Evolutionary conservation across 2,329 filamentous ascomycete genomes (phyloP).

Genomic region (Mariannaea elegans): DNA sequence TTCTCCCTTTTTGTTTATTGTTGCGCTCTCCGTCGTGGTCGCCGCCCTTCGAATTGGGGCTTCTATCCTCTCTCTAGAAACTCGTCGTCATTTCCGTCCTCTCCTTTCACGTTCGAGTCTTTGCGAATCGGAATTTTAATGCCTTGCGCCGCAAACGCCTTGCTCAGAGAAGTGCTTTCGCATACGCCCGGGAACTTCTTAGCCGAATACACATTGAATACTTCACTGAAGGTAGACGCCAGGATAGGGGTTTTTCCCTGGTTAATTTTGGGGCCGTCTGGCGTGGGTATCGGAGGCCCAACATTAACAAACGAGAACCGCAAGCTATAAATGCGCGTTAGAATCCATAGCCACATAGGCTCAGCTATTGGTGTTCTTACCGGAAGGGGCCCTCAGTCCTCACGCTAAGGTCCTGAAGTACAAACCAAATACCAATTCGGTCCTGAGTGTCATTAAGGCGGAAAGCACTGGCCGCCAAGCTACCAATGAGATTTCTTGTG

Average conservation of each 20-base stretch:
- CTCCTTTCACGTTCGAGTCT: slow-evolving; percentile 69
- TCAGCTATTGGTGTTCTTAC: slow-evolving; percentile 55
- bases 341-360: not conserved
- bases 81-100: slow-evolving; percentile 62
- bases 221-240: slow-evolving; percentile 84
- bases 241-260: slow-evolving; percentile 82
- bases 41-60: not conserved
- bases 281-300: slow-evolving; percentile 55
- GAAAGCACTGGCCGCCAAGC: slow-evolving; percentile 87
- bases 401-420: slow-evolving; percentile 93
- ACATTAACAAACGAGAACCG: slow-evolving; percentile 86
- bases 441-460: slow-evolving; percentile 80
- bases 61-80: slow-evolving; percentile 18
- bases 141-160: slow-evolving; percentile 90
- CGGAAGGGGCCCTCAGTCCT: slow-evolving; percentile 91
- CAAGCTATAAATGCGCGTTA: slow-evolving; percentile 53
- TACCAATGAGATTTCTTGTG: slow-evolving; percentile 93
- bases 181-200: slow-evolving; percentile 99
- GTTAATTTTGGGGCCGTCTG: slow-evolving; percentile 65
- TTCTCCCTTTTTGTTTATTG: no score
- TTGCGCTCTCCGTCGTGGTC: no score
- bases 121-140: slow-evolving; percentile 98
- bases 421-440: slow-evolving; percentile 94
- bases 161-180: slow-evolving; percentile 90
- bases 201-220: slow-evolving; percentile 93